A percentile compares a stretch with the other conserved stretches of the same genome.
These are phyloP conservation scores for Fraxinus sp. DNA, from an alignment of 305 asterid species.

Conservation along the genomic window DNA sequence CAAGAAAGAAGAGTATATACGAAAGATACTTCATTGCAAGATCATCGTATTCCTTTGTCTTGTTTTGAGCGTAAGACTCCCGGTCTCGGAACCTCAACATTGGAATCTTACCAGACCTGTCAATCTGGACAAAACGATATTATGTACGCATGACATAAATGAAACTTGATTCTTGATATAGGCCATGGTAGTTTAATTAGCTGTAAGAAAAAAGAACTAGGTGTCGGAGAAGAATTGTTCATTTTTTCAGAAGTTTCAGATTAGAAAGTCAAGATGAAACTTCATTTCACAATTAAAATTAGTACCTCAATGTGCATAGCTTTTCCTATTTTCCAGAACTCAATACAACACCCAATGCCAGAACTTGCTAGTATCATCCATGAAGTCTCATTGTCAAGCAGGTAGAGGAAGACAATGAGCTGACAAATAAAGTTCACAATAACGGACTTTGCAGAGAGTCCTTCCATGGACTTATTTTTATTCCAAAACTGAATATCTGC, in stretches of 20 bases:
- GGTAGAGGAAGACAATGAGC: constrained; percentile 83
- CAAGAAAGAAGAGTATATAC: constrained; percentile 77
- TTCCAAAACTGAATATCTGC: constrained; percentile 99
- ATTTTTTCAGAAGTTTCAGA: not conserved
- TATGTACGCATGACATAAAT: not conserved
- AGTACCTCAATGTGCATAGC: constrained; percentile 98
- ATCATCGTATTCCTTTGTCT: constrained; percentile 97
- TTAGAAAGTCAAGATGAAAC: constrained; percentile 6
- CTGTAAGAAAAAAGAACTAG: not conserved
- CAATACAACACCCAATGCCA: constrained; percentile 96
- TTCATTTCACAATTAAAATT: constrained; percentile 4
- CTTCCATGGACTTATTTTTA: constrained; percentile 99
- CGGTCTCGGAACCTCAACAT: constrained; percentile 92
- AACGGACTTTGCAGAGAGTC: constrained; percentile 90
- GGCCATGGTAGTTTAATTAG: not conserved
- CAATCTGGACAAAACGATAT: constrained; percentile 49
- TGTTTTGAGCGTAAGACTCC: constrained; percentile 86
- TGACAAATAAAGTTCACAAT: constrained; percentile 88
- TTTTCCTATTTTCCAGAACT: constrained; percentile 99
- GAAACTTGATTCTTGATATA: not conserved
- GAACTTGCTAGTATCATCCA: constrained; percentile 99
- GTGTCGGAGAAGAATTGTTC: not conserved
- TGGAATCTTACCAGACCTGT: constrained; percentile 90
- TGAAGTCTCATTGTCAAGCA: constrained; percentile 98
- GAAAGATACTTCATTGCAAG: constrained; percentile 96